phyloP scores from a whole-genome alignment of 768 basidiomycete species.

The Pleurotus pulmonarius region DNA sequence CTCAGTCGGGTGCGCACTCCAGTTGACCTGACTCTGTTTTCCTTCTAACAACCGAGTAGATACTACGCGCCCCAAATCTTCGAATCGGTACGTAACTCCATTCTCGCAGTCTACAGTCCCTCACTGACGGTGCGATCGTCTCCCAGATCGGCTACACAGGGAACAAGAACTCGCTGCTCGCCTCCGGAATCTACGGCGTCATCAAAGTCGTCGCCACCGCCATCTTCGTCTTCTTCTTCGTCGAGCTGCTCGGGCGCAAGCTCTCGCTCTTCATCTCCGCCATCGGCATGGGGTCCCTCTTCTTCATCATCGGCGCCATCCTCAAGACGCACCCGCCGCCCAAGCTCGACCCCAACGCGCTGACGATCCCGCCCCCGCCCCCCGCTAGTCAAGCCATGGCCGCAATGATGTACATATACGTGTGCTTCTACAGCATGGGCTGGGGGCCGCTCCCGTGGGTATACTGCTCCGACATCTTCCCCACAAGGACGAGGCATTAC shows the following conservation, averaged over 20 bases:
- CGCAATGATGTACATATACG: conserved; percentile 81
- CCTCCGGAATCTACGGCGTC: conserved; percentile 67
- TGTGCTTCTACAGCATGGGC: conserved; percentile 85
- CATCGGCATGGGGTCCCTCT: conserved; percentile 72
- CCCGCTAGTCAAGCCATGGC: conserved; percentile 79
- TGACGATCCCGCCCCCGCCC: conserved; percentile 26
- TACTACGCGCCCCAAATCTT: conserved; percentile 80
- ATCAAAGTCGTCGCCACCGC: conserved; percentile 66
- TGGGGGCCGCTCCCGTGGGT: conserved; percentile 52
- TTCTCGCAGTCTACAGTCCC: conserved; percentile 1
- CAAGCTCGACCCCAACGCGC: conserved; percentile 15
- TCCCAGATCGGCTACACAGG: conserved; percentile 69
- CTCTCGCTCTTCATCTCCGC: conserved; percentile 69
- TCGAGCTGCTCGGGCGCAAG: conserved; percentile 68
- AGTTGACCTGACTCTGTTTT: not conserved
- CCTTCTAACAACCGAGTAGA: not conserved
- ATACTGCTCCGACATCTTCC: conserved; percentile 83
- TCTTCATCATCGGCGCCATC: conserved; percentile 83
- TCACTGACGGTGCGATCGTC: not conserved
- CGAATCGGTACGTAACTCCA: conserved; percentile 39
- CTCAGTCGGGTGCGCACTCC: conserved; percentile 43
- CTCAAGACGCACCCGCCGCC: conserved; percentile 74
- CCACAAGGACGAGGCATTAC: conserved; percentile 78
- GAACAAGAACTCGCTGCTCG: conserved; percentile 57
- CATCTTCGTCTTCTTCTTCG: conserved; percentile 63